Conservation (phyloP, 805 yeast species). For the Teunomyces pallodes region DNA sequence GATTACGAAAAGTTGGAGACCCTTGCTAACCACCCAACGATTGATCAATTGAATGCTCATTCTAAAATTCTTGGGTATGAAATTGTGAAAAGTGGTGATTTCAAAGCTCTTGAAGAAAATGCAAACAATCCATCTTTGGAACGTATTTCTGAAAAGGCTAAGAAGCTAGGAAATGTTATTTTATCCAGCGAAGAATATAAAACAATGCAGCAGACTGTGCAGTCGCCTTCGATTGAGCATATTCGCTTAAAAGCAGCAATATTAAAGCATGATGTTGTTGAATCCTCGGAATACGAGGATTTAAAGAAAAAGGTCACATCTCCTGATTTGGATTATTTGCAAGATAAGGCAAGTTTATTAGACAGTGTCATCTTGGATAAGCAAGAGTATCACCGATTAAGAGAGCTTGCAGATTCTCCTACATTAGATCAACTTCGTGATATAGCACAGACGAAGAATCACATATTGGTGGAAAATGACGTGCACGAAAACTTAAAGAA, state of each 20-base stretch:
- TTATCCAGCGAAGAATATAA: conserved; percentile 16
- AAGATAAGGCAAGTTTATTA: background rate
- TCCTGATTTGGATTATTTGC: conserved; percentile 1
- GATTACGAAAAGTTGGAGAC: conserved; percentile 12
- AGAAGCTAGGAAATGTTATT: conserved; percentile 16
- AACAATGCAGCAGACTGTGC: conserved; percentile 7
- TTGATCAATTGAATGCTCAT: conserved; percentile 16
- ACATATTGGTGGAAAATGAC: conserved; percentile 3
- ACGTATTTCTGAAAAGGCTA: conserved; percentile 12
- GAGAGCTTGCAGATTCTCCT: conserved; percentile 8
- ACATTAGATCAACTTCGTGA: conserved; percentile 5
- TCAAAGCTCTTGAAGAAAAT: conserved; percentile 9
- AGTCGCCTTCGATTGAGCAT: conserved; percentile 15
- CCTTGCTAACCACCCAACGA: conserved; percentile 17
- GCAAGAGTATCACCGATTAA: conserved; percentile 11
- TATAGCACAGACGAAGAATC: conserved; percentile 5
- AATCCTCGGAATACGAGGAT: conserved; percentile 1
- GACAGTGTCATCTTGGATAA: background rate
- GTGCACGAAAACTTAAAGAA: conserved; percentile 4
- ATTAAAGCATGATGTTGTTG: conserved; percentile 5
- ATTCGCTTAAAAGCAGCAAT: conserved; percentile 12
- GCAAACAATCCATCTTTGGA: conserved; percentile 20
- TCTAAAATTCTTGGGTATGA: conserved; percentile 10
- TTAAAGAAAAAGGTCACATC: background rate
- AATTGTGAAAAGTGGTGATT: conserved; percentile 12